Base-by-base conservation (phyloP, 73 alveolate genomes). In the Symbiodinium pilosum region DNA sequence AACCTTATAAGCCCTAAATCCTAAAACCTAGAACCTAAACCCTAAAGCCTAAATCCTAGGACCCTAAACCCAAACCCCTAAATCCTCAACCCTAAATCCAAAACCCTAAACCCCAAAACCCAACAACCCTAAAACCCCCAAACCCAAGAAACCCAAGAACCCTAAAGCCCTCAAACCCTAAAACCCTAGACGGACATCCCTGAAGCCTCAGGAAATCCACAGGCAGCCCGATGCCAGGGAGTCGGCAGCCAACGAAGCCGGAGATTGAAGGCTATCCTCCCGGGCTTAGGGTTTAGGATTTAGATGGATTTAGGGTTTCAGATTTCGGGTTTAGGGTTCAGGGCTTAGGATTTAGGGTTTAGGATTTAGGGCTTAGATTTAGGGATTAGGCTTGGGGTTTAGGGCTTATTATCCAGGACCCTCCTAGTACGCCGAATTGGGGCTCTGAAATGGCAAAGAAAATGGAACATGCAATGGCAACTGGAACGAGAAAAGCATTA, bases 181-280 rank as follows among this genome's bases (percentile, higher is more conserved):
- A 56, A 47, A 56, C 73, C 73, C 73, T 20, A 56, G 21, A 56
- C 73, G 34, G 16, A 1, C 38, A 16, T 1, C 21, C 11, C 11
- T 21, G 36, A 2, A 32, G 32, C 77, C 77, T 64, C 12, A 16
- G 30, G 30, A 6, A 64, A 28, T 7, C 77, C 77, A 36, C 77
- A 64, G 38, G 96, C 96, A n/a, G 39, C n/a, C 6, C 87, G 88
- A 14, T 89, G 96, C 96, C 96, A 89, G 28, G 36, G 20, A 39
- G 43, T 68, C n/a, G n/a, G 87, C 52, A 89, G 47, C 96, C 96
- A 89, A 7, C 96, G 96, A 6, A 68, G 52, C 3, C 96, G 96
- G 43, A 89, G 77, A 87, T 89, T 89, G 87, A 89, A 89, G 75
- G 96, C 96, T 26, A 89, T 41, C 96, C 96, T 89, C 28, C 77